Conservation (phyloP, 2,329 filamentous ascomycete genomes). For the Penicillium sp. region DNA sequence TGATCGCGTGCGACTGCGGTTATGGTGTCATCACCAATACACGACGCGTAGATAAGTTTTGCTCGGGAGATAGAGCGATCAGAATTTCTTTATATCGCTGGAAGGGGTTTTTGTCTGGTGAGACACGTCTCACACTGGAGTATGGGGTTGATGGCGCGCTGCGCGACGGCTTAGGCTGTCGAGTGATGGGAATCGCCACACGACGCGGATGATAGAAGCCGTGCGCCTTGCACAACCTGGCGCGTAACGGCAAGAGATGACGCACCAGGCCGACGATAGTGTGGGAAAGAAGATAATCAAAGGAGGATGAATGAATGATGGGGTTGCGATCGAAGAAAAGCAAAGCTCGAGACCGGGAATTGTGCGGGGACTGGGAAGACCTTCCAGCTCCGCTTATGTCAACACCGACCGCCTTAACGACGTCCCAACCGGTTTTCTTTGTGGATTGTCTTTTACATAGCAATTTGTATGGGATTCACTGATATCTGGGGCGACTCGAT, state of each 20-base stretch:
- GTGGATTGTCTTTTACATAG: neutral
- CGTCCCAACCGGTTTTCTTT: neutral
- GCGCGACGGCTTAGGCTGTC: neutral
- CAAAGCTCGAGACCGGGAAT: slow-evolving; percentile 1
- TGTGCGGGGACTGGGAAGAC: slow-evolving; percentile 14
- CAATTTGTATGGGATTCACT: neutral
- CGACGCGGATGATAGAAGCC: slow-evolving; percentile 9
- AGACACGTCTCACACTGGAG: neutral
- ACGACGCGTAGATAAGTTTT: slow-evolving; percentile 16
- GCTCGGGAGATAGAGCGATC: neutral
- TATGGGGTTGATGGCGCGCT: neutral
- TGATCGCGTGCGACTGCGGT: slow-evolving; percentile 23
- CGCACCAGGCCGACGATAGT: slow-evolving; percentile 3
- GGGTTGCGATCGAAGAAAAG: neutral
- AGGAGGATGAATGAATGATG: neutral
- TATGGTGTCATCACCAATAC: slow-evolving; percentile 23
- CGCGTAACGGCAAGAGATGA: slow-evolving; percentile 6
- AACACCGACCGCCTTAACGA: slow-evolving; percentile 10
- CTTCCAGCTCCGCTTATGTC: slow-evolving; percentile 24
- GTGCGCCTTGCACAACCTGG: slow-evolving; percentile 16
- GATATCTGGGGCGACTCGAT: neutral
- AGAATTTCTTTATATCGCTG: neutral
- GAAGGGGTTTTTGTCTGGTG: neutral
- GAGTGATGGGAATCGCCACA: slow-evolving; percentile 19
- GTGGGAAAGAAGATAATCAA: neutral